Percentiles rank a stretch among this genome's conserved stretches.
Evolutionary conservation across 352 stramenopile genomes (phyloP).

Genomic region (Blastocystis sp.): DNA sequence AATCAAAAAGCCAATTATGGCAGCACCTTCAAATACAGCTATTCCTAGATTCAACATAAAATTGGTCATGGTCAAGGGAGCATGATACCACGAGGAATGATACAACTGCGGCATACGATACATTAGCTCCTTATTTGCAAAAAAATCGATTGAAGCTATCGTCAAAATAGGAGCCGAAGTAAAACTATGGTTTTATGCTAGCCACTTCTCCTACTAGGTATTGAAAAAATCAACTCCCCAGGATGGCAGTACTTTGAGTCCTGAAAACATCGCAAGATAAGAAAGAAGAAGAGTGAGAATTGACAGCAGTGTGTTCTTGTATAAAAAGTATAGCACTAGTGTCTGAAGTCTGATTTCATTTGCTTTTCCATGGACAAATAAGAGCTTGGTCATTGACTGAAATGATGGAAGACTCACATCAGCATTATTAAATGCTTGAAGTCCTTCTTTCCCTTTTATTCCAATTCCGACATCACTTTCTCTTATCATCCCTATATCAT

Average conservation of each 20-base stretch:
- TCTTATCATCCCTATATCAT: slow-evolving; percentile 57
- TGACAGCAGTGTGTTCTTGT: slow-evolving; percentile 48
- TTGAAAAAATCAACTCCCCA: slow-evolving; percentile 47
- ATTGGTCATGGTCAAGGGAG: background rate
- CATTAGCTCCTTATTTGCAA: slow-evolving; percentile 17
- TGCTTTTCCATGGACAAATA: slow-evolving; percentile 37
- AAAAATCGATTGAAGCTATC: slow-evolving; percentile 14
- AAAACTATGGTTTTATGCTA: background rate
- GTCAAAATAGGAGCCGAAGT: slow-evolving; percentile 35
- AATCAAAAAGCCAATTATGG: slow-evolving; percentile 14
- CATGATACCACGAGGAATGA: background rate
- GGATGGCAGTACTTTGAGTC: slow-evolving; percentile 34
- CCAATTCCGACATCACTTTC: slow-evolving; percentile 46
- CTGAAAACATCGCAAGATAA: slow-evolving; percentile 25
- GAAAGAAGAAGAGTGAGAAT: slow-evolving; percentile 31
- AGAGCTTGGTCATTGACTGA: background rate
- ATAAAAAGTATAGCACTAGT: slow-evolving; percentile 28
- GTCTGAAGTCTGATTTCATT: slow-evolving; percentile 52
- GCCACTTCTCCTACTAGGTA: background rate
- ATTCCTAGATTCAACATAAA: background rate
- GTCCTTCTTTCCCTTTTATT: slow-evolving; percentile 50
- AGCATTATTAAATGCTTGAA: slow-evolving; percentile 50
- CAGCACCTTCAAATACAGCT: background rate
- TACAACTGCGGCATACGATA: slow-evolving; percentile 12
- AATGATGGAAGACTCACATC: slow-evolving; percentile 38